phyloP scores from a whole-genome alignment of 176 grass and related monocot genomes.

The Carex myosuroides region DNA sequence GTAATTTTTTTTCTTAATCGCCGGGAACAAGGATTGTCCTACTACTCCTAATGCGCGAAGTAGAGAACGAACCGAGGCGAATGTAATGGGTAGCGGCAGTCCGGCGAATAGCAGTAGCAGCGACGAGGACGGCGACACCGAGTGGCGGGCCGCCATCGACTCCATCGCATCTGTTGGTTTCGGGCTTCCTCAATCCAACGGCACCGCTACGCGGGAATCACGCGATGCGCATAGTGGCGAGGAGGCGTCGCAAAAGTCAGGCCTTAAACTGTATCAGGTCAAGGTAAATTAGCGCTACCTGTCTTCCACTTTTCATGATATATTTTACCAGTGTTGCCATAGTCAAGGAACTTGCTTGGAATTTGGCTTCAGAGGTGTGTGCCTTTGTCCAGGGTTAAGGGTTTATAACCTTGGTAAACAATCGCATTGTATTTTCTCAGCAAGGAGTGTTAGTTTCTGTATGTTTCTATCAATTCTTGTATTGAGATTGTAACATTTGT shows the following conservation, averaged over 20 bases:
- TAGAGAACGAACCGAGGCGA: not conserved
- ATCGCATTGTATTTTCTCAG: not conserved
- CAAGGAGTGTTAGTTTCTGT: not conserved
- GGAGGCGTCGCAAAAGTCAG: conserved; percentile 25
- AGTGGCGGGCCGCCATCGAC: conserved; percentile 71
- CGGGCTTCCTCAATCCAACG: conserved; percentile 32
- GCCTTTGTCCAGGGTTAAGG: not conserved
- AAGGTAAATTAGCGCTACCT: conserved; percentile 34
- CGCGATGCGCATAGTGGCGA: not conserved
- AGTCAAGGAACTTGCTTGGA: not conserved
- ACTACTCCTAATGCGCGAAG: not conserved
- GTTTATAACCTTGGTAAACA: not conserved
- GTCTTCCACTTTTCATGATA: not conserved
- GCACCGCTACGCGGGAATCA: conserved; percentile 21
- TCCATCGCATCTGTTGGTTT: conserved; percentile 48
- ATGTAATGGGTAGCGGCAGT: conserved; percentile 13
- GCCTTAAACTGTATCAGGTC: conserved; percentile 90
- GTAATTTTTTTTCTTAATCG: too few relatives aligned
- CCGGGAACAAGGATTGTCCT: too few relatives aligned
- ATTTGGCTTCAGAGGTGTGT: not conserved
- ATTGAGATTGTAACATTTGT: not conserved
- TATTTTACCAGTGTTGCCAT: not conserved
- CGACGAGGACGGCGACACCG: conserved; percentile 75
- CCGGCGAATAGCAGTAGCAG: conserved; percentile 48
- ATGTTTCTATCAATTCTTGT: not conserved